These are phyloP conservation scores for Toxicodendron radicans DNA, from an alignment of 345 rosid species.

Conservation along the genomic window DNA sequence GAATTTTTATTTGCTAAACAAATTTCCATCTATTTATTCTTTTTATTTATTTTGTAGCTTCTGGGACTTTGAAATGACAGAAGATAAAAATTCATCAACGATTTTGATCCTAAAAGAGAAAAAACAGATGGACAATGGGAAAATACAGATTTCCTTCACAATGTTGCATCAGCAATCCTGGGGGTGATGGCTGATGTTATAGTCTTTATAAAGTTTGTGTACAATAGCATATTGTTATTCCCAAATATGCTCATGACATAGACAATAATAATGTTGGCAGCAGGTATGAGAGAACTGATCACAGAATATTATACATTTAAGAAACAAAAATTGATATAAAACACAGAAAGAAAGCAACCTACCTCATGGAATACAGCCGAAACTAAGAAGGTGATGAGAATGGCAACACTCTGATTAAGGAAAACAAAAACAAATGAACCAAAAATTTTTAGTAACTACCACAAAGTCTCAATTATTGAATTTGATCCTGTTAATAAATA, in stretches of 20 bases:
- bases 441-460: not conserved
- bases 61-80: not conserved
- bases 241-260: not conserved
- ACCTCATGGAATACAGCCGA: slow-evolving; percentile 99
- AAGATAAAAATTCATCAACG: not conserved
- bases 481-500: not conserved
- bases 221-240: too few species aligned
- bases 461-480: slow-evolving; percentile 1
- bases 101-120: not conserved
- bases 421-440: slow-evolving; percentile 5
- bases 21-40: not conserved
- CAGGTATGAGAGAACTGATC: not conserved
- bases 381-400: slow-evolving; percentile 71
- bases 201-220: too few species aligned
- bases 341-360: slow-evolving; percentile 13
- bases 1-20: not conserved
- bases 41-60: not conserved
- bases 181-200: too few species aligned
- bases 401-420: slow-evolving; percentile 60
- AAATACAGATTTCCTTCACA: not conserved
- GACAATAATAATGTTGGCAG: not conserved
- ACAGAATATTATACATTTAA: not conserved
- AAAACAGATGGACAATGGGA: not conserved
- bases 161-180: too few species aligned
- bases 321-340: not conserved